Percentiles rank a stretch among this genome's conserved stretches.
phyloP scores from a whole-genome alignment of 1,284 basidiomycete genomes.

The Neolentinus lepideus region DNA sequence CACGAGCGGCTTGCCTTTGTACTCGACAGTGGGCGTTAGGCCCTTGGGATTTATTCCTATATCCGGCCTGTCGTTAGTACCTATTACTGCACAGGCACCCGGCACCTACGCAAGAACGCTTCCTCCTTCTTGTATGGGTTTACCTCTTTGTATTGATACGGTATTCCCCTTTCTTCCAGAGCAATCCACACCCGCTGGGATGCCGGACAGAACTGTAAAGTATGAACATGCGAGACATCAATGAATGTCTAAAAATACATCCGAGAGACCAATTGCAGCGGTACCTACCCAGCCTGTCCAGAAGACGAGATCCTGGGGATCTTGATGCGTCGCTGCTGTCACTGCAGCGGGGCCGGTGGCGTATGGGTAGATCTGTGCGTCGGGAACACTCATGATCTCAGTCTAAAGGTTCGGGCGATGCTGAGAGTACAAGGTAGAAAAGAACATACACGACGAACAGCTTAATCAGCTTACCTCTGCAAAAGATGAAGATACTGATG shows the following conservation, averaged over 20 bases:
- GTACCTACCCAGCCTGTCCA: constrained; percentile 51
- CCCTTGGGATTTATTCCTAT: constrained; percentile 61
- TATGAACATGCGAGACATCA: background rate
- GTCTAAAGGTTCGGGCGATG: background rate
- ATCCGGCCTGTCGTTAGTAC: background rate
- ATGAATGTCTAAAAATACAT: background rate
- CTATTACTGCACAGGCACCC: constrained; percentile 1
- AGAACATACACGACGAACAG: background rate
- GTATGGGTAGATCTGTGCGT: constrained; percentile 40
- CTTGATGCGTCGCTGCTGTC: constrained; percentile 42
- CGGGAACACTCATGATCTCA: constrained; percentile 32
- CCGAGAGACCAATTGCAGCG: background rate
- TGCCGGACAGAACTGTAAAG: constrained; percentile 58
- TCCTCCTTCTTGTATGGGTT: constrained; percentile 69
- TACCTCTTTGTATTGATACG: constrained; percentile 60
- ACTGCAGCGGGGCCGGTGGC: constrained; percentile 51
- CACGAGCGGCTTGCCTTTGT: constrained; percentile 48
- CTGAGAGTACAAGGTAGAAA: background rate
- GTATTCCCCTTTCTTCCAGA: constrained; percentile 58
- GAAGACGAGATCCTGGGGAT: constrained; percentile 47
- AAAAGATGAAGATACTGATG: background rate
- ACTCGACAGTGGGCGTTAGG: constrained; percentile 56
- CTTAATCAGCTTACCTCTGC: background rate
- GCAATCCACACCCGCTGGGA: constrained; percentile 64
- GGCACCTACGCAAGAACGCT: constrained; percentile 41